Conservation (phyloP, 2,329 filamentous ascomycete genomes). For the Fusarium foetens region DNA sequence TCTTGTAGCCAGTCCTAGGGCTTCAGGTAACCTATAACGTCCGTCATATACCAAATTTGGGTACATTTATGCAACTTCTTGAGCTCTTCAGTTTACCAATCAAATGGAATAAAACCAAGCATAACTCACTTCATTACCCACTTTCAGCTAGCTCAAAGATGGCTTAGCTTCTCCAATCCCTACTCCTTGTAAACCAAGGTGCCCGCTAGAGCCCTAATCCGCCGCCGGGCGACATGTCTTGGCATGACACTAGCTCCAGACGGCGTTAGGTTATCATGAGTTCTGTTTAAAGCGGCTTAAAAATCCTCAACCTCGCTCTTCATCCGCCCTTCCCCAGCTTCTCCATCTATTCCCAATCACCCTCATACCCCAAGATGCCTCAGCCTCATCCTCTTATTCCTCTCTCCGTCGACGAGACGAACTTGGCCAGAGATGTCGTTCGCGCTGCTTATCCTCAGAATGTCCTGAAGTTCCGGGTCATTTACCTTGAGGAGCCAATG, state of each 20-base stretch:
- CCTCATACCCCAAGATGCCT: not conserved
- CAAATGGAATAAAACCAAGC: accelerated
- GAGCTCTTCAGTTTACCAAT: accelerated
- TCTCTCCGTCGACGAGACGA: not conserved
- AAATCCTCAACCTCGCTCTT: not conserved
- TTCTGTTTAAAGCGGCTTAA: not conserved
- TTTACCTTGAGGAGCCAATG: not conserved
- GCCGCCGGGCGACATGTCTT: not conserved
- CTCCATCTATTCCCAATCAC: not conserved
- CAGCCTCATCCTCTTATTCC: not conserved
- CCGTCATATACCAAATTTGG: not conserved
- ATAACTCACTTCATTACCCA: not conserved
- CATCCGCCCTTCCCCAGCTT: accelerated
- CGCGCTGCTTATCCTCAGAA: not conserved
- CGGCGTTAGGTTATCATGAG: not conserved
- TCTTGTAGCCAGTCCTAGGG: not conserved
- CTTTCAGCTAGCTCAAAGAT: not conserved
- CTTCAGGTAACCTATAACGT: accelerated
- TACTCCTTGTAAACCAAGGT: not conserved
- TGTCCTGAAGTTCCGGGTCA: not conserved
- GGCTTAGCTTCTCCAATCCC: not conserved
- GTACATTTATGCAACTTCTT: not conserved
- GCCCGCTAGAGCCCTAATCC: not conserved
- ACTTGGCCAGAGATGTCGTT: not conserved
- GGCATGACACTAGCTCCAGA: not conserved